Base-by-base conservation (phyloP, 805 yeast genomes). In the Teunomyces pallodes region DNA sequence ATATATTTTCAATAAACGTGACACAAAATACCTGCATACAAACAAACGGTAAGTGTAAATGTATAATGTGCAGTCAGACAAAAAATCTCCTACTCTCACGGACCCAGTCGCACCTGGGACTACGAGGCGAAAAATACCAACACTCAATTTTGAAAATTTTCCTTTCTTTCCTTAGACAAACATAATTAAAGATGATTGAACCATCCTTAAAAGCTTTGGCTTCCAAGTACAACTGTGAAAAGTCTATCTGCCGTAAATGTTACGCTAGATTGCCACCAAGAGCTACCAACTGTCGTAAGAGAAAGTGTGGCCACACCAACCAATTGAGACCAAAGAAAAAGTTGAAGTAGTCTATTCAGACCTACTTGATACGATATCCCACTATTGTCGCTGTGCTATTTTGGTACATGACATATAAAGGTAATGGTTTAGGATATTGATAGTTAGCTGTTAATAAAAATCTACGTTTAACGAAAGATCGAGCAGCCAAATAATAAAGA, bases 281-380 rank as follows among this genome's bases (percentile, higher is more conserved):
- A 88, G 99, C 99, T 69, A 94, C 98, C 80, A 94, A 94, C 97
- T 94, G 99, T 87, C 90, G 99, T 85, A 94, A 94, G 98, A 90
- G 97, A 90, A 94, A 94, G 87, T 94, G 99, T 82, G 99, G 99
- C 74, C 99, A 94, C 95, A 84, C 97, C 77, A 94, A 94, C 86
- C 99, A 94, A 84, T 89, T 94, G 80, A 90, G 99, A 85, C 98
- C 98, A 81, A 94, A 92, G 96, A 92, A 92, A 96, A 92, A 92
- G 91, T 85, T 90, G 77, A 90, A 91, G 84, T 91, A 81, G 79
- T 75, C 79, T 72, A 67, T 71, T 74, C 42, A 24, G 41, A 38
- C 41, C 41, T 38, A 38, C 41, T 28, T 40, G 32, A 28, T 27
- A 30, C 45, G 36, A 20, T 42, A 24, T 28, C n/a, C 40, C 9